Evolutionary conservation across 257 asterid species (phyloP).

Genomic region (Scutellaria minor): DNA sequence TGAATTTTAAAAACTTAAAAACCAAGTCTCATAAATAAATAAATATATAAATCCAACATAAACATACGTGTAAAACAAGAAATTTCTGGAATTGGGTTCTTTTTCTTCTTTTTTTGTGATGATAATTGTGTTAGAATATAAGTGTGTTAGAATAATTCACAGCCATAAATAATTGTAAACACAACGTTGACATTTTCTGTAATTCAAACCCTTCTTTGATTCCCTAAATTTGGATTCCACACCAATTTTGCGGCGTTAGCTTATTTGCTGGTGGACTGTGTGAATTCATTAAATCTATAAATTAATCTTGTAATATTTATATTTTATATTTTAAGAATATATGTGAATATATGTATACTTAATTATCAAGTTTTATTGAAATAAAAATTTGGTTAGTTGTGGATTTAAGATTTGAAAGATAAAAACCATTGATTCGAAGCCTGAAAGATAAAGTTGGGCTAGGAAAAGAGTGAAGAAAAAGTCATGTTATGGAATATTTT

Average conservation of each 20-base stretch:
- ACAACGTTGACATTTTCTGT: conserved; percentile 36
- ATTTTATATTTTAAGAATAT: no score
- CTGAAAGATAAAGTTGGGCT: no score
- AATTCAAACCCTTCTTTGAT: conserved; percentile 27
- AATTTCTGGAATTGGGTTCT: conserved; percentile 30
- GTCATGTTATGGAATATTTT: no score
- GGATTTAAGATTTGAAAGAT: no score
- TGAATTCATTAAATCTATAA: no score
- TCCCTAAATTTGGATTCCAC: conserved; percentile 23
- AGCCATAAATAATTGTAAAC: background rate
- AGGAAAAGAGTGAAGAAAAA: no score
- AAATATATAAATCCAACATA: background rate
- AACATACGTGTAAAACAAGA: conserved; percentile 29
- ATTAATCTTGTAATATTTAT: no score
- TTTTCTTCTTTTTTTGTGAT: background rate
- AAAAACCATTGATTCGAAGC: no score
- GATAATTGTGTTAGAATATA: conserved; percentile 2
- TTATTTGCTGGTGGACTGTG: no score
- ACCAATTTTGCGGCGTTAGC: conserved; percentile 15
- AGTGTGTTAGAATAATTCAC: conserved; percentile 13
- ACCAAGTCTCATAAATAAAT: conserved; percentile 13
- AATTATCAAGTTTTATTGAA: no score
- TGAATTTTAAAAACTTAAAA: conserved; percentile 19
- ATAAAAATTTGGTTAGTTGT: no score
- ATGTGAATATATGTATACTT: no score